These are phyloP conservation scores for Niveomyces coronatus DNA, from an alignment of 2,329 filamentous ascomycete genomes.

Conservation along the genomic window DNA sequence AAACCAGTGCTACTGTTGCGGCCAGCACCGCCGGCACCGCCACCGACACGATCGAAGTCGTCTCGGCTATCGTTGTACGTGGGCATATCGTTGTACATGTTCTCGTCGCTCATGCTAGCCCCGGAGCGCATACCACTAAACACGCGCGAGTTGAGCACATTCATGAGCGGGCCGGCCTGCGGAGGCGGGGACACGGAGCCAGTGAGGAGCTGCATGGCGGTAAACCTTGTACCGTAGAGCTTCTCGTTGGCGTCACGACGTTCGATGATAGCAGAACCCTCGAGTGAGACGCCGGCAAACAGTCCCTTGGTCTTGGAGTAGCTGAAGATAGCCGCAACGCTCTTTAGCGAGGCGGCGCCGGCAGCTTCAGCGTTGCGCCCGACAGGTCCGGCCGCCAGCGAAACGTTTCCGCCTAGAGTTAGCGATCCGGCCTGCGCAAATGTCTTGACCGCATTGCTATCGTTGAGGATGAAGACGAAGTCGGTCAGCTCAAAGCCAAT, in stretches of 20 bases:
- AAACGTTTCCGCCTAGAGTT: conserved; percentile 92
- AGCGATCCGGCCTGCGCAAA: conserved; percentile 89
- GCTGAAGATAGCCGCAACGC: conserved; percentile 85
- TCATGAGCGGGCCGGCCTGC: conserved; percentile 74
- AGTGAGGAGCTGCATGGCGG: conserved; percentile 70
- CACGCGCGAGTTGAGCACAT: conserved; percentile 70
- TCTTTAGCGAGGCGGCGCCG: conserved; percentile 80
- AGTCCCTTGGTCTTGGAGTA: conserved; percentile 98
- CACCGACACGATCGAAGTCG: conserved; percentile 45
- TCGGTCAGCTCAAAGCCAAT: conserved; percentile 83
- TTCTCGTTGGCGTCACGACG: conserved; percentile 95
- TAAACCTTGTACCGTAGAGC: conserved; percentile 75
- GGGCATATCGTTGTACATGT: conserved; percentile 89
- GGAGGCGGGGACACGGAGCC: conserved; percentile 70
- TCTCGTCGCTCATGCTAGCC: conserved; percentile 35
- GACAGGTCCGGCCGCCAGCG: conserved; percentile 85
- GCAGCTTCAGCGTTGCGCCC: conserved; percentile 94
- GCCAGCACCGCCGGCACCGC: background rate
- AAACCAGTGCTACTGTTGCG: conserved; percentile 27
- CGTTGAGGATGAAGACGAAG: conserved; percentile 98
- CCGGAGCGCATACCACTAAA: conserved; percentile 58
- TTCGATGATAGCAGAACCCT: conserved; percentile 89
- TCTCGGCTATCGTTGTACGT: conserved; percentile 79
- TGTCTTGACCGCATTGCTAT: conserved; percentile 76
- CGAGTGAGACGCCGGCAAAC: conserved; percentile 89